These are phyloP conservation scores for Zymoseptoria passerinii DNA, from an alignment of 2,329 filamentous ascomycete genomes.

Conservation along the genomic window DNA sequence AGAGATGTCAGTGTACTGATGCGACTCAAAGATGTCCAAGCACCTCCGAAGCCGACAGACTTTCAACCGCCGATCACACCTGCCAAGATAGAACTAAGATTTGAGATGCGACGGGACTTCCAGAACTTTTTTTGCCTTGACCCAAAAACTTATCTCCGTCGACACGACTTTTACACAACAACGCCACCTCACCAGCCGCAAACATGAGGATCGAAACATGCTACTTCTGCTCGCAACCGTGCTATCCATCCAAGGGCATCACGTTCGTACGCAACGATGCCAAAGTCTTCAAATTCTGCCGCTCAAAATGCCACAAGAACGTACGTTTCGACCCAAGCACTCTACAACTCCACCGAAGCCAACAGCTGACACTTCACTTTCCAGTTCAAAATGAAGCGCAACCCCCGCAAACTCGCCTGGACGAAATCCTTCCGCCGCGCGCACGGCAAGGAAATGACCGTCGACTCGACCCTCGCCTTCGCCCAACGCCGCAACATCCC, in stretches of 20 bases:
- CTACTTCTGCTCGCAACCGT: slow-evolving; percentile 62
- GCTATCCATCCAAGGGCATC: slow-evolving; percentile 57
- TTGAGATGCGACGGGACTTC: no score
- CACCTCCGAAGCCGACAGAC: neutral
- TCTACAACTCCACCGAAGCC: neutral
- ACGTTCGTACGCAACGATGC: slow-evolving; percentile 61
- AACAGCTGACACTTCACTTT: slow-evolving; percentile 5
- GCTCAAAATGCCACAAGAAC: slow-evolving; percentile 58
- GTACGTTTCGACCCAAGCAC: slow-evolving; percentile 15
- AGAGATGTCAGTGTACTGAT: neutral
- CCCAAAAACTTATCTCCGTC: neutral
- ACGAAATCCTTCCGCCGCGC: slow-evolving; percentile 85
- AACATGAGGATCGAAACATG: slow-evolving; percentile 52
- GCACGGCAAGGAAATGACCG: slow-evolving; percentile 75
- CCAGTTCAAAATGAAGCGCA: slow-evolving; percentile 94
- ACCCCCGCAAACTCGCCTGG: slow-evolving; percentile 94
- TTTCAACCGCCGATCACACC: neutral
- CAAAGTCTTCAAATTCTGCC: slow-evolving; percentile 59
- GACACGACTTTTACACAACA: neutral
- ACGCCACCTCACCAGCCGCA: slow-evolving; percentile 1
- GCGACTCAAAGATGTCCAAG: neutral
- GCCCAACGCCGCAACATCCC: slow-evolving; percentile 88
- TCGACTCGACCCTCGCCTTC: slow-evolving; percentile 90
- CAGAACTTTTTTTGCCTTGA: neutral
- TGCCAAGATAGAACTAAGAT: no score